Conservation (phyloP, 352 stramenopile genomes). For the Vaucheria bursata region DNA sequence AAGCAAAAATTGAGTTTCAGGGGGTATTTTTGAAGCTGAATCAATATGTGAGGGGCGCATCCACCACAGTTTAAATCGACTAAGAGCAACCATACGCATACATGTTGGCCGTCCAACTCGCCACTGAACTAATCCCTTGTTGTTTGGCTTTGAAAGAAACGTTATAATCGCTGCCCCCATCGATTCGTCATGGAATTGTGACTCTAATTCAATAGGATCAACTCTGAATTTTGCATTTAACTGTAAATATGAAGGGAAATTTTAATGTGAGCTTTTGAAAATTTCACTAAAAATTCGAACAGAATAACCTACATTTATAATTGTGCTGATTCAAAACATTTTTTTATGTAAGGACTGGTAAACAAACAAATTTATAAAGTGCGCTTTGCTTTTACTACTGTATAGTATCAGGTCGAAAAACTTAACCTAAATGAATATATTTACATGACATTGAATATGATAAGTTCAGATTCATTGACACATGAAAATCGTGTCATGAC, state of each 20-base stretch:
- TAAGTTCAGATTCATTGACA: too few species aligned
- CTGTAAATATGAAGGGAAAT: background rate
- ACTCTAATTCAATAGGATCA: background rate
- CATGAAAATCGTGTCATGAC: too few species aligned
- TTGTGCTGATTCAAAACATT: too few species aligned
- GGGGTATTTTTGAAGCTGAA: constrained; percentile 9
- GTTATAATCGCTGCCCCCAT: background rate
- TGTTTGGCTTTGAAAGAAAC: background rate
- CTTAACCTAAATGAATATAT: too few species aligned
- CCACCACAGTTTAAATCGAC: constrained; percentile 42
- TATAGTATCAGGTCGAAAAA: too few species aligned
- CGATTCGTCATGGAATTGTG: background rate
- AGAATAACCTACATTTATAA: too few species aligned
- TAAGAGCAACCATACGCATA: constrained; percentile 18
- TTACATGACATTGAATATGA: too few species aligned
- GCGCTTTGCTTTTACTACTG: too few species aligned
- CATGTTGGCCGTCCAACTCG: constrained; percentile 14
- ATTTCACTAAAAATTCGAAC: too few species aligned
- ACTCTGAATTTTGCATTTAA: background rate
- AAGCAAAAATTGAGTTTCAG: constrained; percentile 33
- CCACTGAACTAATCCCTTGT: background rate
- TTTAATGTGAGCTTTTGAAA: too few species aligned
- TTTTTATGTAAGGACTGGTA: too few species aligned
- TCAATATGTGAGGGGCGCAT: constrained; percentile 26
- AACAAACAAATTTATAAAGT: too few species aligned